A percentile compares a stretch with the other conserved stretches of the same genome.
Evolutionary conservation across 2,329 filamentous ascomycete species (phyloP).

Genomic region (Fusarium longipes): DNA sequence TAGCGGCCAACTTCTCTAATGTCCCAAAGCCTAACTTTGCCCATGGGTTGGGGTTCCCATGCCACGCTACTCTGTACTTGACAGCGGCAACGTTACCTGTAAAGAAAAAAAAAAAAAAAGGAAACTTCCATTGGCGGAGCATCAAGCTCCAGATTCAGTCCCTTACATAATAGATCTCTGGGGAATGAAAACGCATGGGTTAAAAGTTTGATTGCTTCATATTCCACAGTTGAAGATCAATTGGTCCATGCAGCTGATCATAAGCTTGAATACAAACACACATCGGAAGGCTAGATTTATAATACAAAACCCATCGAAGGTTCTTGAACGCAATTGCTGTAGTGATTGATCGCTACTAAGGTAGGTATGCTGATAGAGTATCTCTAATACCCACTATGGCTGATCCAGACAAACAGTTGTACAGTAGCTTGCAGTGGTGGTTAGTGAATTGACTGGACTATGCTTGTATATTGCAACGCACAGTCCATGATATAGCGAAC

Average conservation of each 20-base stretch:
- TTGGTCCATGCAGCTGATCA: neutral
- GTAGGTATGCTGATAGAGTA: neutral
- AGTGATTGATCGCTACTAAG: neutral
- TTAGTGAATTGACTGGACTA: neutral
- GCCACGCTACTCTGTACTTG: neutral
- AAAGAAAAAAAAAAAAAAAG: neutral
- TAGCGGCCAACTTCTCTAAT: too few species aligned
- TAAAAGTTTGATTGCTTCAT: slow-evolving; percentile 4
- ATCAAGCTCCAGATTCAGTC: neutral
- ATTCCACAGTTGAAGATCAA: neutral
- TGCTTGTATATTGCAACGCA: neutral
- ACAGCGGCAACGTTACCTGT: slow-evolving; percentile 2
- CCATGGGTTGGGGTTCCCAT: neutral
- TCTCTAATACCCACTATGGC: neutral
- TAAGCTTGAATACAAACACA: neutral
- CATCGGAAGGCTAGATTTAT: neutral
- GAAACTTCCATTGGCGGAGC: neutral
- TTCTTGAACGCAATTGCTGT: neutral
- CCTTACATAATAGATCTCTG: slow-evolving; percentile 6
- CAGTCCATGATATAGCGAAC: neutral
- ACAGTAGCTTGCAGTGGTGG: neutral
- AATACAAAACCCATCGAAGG: neutral
- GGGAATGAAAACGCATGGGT: neutral
- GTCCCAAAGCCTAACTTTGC: too few species aligned
- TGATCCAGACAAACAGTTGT: neutral